These are phyloP conservation scores for Avena eriantha DNA, from an alignment of 176 grass and related monocot genomes.

Conservation along the genomic window DNA sequence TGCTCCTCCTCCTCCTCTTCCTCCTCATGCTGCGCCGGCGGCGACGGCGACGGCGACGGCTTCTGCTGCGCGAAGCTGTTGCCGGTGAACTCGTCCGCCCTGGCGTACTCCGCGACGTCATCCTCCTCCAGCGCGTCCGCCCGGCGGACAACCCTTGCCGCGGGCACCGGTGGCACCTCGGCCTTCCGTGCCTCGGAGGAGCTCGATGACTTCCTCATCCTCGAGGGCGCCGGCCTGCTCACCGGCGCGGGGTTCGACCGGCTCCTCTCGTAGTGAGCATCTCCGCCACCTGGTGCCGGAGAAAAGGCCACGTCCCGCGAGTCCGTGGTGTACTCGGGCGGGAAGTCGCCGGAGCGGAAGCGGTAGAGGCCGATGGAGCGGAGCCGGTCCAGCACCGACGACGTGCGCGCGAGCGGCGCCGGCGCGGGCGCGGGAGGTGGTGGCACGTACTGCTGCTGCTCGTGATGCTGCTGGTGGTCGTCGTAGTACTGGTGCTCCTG, in stretches of 20 bases:
- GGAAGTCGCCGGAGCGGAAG: slow-evolving; percentile 77
- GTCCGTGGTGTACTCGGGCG: slow-evolving; percentile 36
- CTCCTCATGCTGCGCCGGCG: background rate
- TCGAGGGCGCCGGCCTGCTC: slow-evolving; percentile 2
- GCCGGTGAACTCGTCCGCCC: slow-evolving; percentile 46
- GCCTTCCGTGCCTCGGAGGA: slow-evolving; percentile 31
- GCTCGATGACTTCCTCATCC: slow-evolving; percentile 27
- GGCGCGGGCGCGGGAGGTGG: slow-evolving; percentile 38
- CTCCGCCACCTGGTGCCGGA: background rate
- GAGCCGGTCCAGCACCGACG: slow-evolving; percentile 64
- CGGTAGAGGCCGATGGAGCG: slow-evolving; percentile 71
- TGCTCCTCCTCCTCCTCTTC: background rate
- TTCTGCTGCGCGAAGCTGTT: background rate
- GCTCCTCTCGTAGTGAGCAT: slow-evolving; percentile 47
- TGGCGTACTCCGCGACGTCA: background rate
- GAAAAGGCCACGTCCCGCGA: background rate
- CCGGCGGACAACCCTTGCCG: background rate
- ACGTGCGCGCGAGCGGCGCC: slow-evolving; percentile 55
- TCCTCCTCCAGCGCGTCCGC: background rate
- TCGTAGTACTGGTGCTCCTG: background rate
- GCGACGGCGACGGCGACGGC: background rate
- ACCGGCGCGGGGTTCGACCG: slow-evolving; percentile 44
- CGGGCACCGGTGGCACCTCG: background rate
- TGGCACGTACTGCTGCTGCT: slow-evolving; percentile 34
- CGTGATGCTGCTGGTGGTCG: background rate